A percentile compares a stretch with the other conserved stretches of the same genome.
These are phyloP conservation scores for Pelargonium australe DNA, from an alignment of 441 rosid genomes.

Conservation along the genomic window DNA sequence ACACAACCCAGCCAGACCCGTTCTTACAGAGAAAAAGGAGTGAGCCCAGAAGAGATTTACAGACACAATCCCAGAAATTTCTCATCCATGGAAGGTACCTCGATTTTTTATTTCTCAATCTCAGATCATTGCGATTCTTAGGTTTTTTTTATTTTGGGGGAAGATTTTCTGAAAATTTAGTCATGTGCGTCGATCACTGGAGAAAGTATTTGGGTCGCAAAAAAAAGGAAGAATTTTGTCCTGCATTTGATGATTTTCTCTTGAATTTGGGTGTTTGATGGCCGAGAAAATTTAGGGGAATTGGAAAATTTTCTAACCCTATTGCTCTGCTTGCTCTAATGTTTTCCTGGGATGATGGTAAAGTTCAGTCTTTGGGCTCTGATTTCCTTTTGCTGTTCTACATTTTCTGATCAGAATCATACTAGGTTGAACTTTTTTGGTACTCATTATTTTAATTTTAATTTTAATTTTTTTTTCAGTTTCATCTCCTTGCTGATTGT, in stretches of 20 bases:
- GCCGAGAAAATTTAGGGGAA: neutral
- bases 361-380: neutral
- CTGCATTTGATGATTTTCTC: neutral
- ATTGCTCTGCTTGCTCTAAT: neutral
- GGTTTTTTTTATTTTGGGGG: neutral
- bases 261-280: neutral
- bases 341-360: neutral
- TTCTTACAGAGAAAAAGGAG: constrained; percentile 1
- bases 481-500: neutral
- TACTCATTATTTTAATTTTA: neutral
- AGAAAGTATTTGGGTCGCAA: neutral
- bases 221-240: neutral
- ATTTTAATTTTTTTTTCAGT: neutral
- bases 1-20: neutral
- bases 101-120: neutral
- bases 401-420: neutral
- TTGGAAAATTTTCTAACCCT: neutral
- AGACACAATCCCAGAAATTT: neutral
- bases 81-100: constrained; percentile 7
- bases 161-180: neutral
- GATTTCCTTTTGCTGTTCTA: neutral
- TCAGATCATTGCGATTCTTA: neutral
- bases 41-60: neutral
- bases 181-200: neutral
- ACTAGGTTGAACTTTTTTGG: too few species aligned